Base-by-base conservation (phyloP, 106 monocot species). In the Dendrobium catenatum region DNA sequence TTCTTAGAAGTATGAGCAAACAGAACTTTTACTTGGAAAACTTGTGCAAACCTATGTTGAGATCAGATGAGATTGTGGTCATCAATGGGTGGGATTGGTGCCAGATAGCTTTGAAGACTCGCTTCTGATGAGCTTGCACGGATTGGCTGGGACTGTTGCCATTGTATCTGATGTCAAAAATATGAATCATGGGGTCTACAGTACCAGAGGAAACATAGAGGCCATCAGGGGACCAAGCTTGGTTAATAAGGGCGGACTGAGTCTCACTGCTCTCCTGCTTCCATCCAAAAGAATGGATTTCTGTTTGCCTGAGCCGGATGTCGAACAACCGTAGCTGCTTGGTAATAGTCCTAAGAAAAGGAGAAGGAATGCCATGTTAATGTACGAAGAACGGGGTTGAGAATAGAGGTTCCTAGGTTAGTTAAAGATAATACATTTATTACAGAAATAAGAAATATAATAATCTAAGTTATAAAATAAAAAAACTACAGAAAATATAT, bases 181-280 rank as follows among this genome's bases (percentile, higher is more conserved):
- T 87, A 80, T 98, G 97, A 76, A 98, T 88, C 84, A 80, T 77
- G 37, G 97, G 94, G 48, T 98, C 97, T 0, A 84, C 87, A 10
- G 97, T 92, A 0, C 97, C 97, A 2, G 97, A 94, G 26, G 89
- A 88, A 10, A 94, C 5, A 67, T 89, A 87, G 55, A 86, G 84
- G 24, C 94, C 97, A 85, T 94, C 92, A 49, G 92, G 90, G 68
- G 97, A 98, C 97, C 97, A 98, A 10, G 92, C 78, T 46, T 92
- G 94, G 77, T 89, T 98, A 6, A 98, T 91, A 26, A 98, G 85
- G 42, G 92, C 94, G 43, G 97, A 98, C 29, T 94, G 92, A 4
- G 97, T 94, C 59, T 98, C 97, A 47, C 97, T 98, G 83, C 88
- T 91, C 70, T 91, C 92, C 64, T 97, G 97, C 76, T 94, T 95